Evolutionary conservation across 179 eudicot genomes (phyloP).

Genomic region (Patellifolia procumbens): DNA sequence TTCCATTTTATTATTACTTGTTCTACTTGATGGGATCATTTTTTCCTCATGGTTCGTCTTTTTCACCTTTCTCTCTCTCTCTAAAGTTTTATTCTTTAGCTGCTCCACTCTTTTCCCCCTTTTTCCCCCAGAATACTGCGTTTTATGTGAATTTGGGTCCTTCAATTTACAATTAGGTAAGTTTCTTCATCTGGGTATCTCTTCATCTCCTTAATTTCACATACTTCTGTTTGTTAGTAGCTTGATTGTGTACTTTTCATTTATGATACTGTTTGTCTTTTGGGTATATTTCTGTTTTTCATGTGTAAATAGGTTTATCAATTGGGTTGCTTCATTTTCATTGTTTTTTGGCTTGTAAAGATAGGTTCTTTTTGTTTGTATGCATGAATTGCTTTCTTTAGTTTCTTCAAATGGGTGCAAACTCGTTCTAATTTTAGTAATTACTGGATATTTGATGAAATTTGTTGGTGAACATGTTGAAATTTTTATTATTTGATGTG

Average conservation of each 20-base stretch:
- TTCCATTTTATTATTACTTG: not conserved
- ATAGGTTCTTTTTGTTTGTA: not conserved
- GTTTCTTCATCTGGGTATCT: slow-evolving; percentile 27
- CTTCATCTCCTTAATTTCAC: not conserved
- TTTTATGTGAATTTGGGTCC: not conserved
- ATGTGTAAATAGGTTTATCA: no score
- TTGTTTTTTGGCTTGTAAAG: not conserved
- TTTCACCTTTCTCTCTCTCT: not conserved
- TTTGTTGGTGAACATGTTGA: slow-evolving; percentile 11
- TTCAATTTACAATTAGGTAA: slow-evolving; percentile 17
- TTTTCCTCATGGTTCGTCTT: slow-evolving; percentile 20
- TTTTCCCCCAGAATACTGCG: not conserved
- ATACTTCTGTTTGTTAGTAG: not conserved
- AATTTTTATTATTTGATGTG: slow-evolving; percentile 21
- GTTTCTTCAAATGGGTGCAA: not conserved
- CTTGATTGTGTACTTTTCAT: not conserved
- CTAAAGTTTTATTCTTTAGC: not conserved
- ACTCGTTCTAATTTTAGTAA: not conserved
- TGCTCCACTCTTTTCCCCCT: not conserved
- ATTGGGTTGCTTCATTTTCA: slow-evolving; percentile 4
- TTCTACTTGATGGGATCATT: slow-evolving; percentile 19
- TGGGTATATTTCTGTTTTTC: no score
- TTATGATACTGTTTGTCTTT: not conserved
- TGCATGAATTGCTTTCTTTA: not conserved
- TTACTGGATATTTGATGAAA: slow-evolving; percentile 8